A percentile compares a stretch with the other conserved stretches of the same genome.
These are phyloP conservation scores for Kokia cookei DNA, from an alignment of 441 rosid species.

Conservation along the genomic window DNA sequence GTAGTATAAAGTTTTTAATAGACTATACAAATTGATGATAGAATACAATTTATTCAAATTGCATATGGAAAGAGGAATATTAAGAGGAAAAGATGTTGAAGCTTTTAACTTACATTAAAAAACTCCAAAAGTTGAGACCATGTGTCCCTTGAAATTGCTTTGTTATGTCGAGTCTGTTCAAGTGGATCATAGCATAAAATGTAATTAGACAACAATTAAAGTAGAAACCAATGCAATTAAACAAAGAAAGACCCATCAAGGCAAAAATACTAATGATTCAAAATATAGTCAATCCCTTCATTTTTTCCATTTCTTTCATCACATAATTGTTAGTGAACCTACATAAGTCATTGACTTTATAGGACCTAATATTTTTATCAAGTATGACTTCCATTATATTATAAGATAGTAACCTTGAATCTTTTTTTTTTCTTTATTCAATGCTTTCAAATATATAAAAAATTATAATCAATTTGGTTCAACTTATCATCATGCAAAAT, in stretches of 20 bases:
- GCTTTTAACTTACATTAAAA: conserved; percentile 42
- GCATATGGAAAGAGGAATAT: neutral
- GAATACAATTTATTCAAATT: neutral
- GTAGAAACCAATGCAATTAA: conserved; percentile 9
- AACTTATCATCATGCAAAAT: neutral
- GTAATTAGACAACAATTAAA: conserved; percentile 19
- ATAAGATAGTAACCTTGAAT: too few species aligned
- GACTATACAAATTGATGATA: neutral
- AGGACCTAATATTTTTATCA: too few species aligned
- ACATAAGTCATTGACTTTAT: too few species aligned
- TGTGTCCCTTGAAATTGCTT: conserved; percentile 93
- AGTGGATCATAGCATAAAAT: conserved; percentile 12
- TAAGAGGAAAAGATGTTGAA: neutral
- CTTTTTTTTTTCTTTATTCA: too few species aligned
- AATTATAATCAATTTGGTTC: neutral
- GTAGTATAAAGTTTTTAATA: neutral
- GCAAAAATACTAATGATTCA: too few species aligned
- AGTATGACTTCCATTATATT: too few species aligned
- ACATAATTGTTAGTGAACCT: too few species aligned
- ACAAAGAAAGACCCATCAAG: too few species aligned
- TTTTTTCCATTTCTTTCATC: too few species aligned
- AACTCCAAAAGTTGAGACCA: conserved; percentile 94
- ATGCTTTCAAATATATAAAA: too few species aligned
- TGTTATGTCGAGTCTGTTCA: conserved; percentile 62
- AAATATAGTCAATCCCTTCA: too few species aligned